Conservation (phyloP, 225 moss, liverwort and hornwort species). For the Climacium dendroides region DNA sequence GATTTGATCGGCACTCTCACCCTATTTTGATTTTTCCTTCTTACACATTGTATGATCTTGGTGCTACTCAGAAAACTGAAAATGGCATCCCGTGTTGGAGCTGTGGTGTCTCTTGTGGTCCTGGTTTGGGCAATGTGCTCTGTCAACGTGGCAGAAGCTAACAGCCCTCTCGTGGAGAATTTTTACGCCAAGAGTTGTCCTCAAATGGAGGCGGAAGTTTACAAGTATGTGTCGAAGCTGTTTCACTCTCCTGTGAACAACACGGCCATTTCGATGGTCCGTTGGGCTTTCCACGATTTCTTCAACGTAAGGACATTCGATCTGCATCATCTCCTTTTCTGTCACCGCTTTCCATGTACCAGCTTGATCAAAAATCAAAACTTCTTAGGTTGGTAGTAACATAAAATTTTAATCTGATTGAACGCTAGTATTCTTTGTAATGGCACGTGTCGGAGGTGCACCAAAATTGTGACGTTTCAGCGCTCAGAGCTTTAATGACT, state of each 20-base stretch:
- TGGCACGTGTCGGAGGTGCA: neutral
- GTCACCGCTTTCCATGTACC: neutral
- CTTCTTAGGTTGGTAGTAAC: neutral
- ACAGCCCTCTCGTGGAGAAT: neutral
- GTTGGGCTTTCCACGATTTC: constrained; percentile 31
- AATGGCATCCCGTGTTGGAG: constrained; percentile 10
- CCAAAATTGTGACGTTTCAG: neutral
- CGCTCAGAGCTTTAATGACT: neutral
- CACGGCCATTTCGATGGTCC: constrained; percentile 18
- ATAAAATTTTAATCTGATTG: neutral
- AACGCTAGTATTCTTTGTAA: neutral
- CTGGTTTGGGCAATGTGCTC: constrained; percentile 3
- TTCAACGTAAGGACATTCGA: neutral
- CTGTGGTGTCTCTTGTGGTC: neutral
- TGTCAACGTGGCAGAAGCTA: neutral
- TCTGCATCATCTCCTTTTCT: neutral
- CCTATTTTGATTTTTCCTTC: neutral
- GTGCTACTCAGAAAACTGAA: neutral
- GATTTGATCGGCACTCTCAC: neutral
- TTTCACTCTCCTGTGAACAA: constrained; percentile 15
- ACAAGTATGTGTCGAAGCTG: constrained; percentile 7
- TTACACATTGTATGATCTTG: neutral
- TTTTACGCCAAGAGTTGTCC: constrained; percentile 24
- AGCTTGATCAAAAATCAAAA: neutral
- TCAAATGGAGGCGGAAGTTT: constrained; percentile 10